Conservation (phyloP, 768 basidiomycete species). For the Mycena haematopus region DNA sequence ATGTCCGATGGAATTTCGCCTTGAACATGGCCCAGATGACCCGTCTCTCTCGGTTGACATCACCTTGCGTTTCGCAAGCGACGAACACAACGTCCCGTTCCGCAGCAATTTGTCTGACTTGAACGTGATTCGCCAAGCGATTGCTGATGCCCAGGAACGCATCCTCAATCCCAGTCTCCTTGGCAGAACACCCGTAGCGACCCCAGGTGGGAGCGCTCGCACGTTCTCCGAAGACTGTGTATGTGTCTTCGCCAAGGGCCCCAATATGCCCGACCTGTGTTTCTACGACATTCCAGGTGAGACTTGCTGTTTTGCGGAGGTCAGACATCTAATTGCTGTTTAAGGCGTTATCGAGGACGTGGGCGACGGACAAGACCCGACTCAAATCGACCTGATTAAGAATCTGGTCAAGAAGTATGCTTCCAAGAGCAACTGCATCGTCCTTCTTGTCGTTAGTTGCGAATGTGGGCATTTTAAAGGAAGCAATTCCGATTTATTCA, state of each 20-base stretch:
- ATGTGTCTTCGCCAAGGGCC: conserved; percentile 17
- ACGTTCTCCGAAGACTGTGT: conserved; percentile 23
- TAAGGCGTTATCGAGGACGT: conserved; percentile 18
- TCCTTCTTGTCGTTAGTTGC: conserved; percentile 19
- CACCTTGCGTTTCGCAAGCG: conserved; percentile 10
- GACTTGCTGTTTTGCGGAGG: neutral
- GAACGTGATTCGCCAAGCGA: conserved; percentile 8
- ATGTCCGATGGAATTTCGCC: conserved; percentile 22
- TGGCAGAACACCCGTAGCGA: no score
- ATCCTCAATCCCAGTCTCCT: conserved; percentile 5
- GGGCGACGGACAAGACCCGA: conserved; percentile 9
- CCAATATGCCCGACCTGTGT: conserved; percentile 19
- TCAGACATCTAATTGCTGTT: conserved; percentile 1
- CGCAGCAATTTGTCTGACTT: conserved; percentile 16
- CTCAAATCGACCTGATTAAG: conserved; percentile 19
- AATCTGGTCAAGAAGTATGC: conserved; percentile 19
- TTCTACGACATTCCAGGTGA: conserved; percentile 21
- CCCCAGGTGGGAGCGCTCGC: conserved; percentile 8
- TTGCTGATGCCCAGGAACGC: conserved; percentile 12
- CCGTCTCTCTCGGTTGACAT: conserved; percentile 15
- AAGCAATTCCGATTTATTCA: no score
- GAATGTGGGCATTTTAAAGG: conserved; percentile 8
- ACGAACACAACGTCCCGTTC: neutral
- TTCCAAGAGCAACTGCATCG: conserved; percentile 11
- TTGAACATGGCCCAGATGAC: conserved; percentile 11